A percentile compares a stretch with the other conserved stretches of the same genome.
Evolutionary conservation across 495 filamentous ascomycete species (phyloP).

Genomic region (Pseudoneurospora amorphoporcata): DNA sequence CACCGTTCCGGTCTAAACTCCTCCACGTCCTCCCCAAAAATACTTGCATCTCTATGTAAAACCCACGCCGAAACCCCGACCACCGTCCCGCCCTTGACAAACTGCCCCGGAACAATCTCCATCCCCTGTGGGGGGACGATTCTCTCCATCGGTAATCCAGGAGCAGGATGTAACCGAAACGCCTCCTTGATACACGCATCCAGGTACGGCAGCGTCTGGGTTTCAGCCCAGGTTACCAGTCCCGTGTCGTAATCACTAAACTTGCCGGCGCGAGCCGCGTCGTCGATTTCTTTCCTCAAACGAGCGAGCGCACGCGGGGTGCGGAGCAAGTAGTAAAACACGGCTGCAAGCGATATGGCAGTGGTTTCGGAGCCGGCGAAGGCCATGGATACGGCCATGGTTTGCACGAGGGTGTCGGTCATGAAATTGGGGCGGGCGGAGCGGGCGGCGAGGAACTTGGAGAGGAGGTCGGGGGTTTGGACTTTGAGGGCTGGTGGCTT

Average conservation of each 20-base stretch:
- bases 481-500: slow-evolving; percentile 29
- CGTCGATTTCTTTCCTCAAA: slow-evolving; percentile 45
- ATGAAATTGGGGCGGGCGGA: slow-evolving; percentile 55
- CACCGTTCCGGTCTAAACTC: slow-evolving; percentile 50
- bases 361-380: slow-evolving; percentile 55
- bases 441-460: slow-evolving; percentile 50
- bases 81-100: slow-evolving; percentile 50
- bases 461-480: slow-evolving; percentile 48
- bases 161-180: slow-evolving; percentile 54
- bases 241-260: slow-evolving; percentile 43
- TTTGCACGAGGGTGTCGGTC: slow-evolving; percentile 51
- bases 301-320: slow-evolving; percentile 34
- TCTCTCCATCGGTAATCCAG: slow-evolving; percentile 53
- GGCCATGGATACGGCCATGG: slow-evolving; percentile 56
- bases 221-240: slow-evolving; percentile 49
- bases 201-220: slow-evolving; percentile 50
- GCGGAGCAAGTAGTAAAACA: slow-evolving; percentile 57
- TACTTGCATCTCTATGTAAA: slow-evolving; percentile 44
- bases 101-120: slow-evolving; percentile 40
- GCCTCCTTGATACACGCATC: slow-evolving; percentile 61
- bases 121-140: slow-evolving; percentile 48
- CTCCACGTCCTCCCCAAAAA: slow-evolving; percentile 52
- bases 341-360: slow-evolving; percentile 48
- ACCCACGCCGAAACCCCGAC: slow-evolving; percentile 56
- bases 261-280: slow-evolving; percentile 31